Evolutionary conservation across 345 rosid genomes (phyloP), one percentile per base, ranked within the genome.

Genomic region (Clausena lansium): DNA sequence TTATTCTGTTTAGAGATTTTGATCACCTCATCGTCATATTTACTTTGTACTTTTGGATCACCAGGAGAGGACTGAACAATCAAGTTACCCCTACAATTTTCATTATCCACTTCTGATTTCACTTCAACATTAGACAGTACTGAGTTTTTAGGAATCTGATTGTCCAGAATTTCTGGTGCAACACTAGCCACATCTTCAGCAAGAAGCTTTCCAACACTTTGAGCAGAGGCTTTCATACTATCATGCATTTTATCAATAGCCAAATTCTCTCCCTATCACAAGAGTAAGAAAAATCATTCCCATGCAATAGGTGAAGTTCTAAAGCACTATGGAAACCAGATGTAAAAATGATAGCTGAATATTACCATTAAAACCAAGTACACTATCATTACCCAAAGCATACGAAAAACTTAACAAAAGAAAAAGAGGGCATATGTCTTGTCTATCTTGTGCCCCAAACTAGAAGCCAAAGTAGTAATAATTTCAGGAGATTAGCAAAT

Each of bases 181-280:
- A 76, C 72, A 80, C 73, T 67, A 72, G 80, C 79, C 19, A 62
- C 20, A 62, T 80, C 79, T 67, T 81, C 83, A 76, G 64, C 79
- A 60, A 57, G 77, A 84, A 81, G 82, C 82, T 85, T 89, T 55
- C 10, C 79, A 45, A 68, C 80, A 79, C 85, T 82, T 81, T 80
- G 78, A 47, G 76, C 47, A 69, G 85, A 87, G 81, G 59, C 83
- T 76, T 81, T 80, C 60, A 76, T 65, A 70, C 74, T 81, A 67
- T 74, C 83, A 84, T 80, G 85, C 10, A 38, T 72, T 74, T 80
- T 76, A 68, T 79, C 86, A 78, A 69, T 71, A 74, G 63, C 65
- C 27, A 70, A 55, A 52, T 76, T 73, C 32, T 82, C 86, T 79
- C 81, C 92, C 97, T 91, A 83, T 58, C 67, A 77, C 32, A 81